Evolutionary conservation across 345 rosid species (phyloP), one percentile per base, ranked within the genome.

Genomic region (Rhodomyrtus tomentosa): DNA sequence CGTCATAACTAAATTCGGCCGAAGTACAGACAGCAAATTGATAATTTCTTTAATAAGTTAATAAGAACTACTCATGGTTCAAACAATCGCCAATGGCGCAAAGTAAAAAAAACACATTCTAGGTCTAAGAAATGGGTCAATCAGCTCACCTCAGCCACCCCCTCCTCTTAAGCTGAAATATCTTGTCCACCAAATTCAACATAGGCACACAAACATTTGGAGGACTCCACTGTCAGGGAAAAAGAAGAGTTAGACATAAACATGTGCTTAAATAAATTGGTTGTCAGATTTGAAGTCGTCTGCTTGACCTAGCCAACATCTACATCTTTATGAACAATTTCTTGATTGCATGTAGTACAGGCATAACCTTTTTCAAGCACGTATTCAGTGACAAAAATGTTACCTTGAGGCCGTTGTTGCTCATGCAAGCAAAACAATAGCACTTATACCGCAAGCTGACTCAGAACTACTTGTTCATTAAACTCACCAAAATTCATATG

Each of bases 151-250:
- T 93, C 87, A 95, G 87, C 99, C 99, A 98, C 76, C 99, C 99
- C 91, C 99, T 93, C 90, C 98, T 94, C 76, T 96, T 96, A 21
- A 98, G 96, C 88, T 95, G 99, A 92, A 98, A 98, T 82, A 96
- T 93, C 87, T 96, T 98, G 88, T 98, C 99, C 72, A 95, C 99
- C 81, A 98, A 95, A 93, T 95, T 98, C 89, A 98, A 85, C 80
- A 98, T 85, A 42, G 99, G 99, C 49, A 96, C 98, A 81, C 98
- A 96, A 81, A 98, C 96, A 86, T 98, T 98, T n/a, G 99, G 91
- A 8, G 99, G 99, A 85, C 91, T 91, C 99, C 99, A 96, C 99
- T 96, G 96, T 87, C 85, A 84, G 22, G 83, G 36, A 20, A 59
- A 68, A 36, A 8, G 25, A 59, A 62, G 52, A 24, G 8, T 59